Base-by-base conservation (phyloP, 306 rosid species). In the Alnus glutinosa region DNA sequence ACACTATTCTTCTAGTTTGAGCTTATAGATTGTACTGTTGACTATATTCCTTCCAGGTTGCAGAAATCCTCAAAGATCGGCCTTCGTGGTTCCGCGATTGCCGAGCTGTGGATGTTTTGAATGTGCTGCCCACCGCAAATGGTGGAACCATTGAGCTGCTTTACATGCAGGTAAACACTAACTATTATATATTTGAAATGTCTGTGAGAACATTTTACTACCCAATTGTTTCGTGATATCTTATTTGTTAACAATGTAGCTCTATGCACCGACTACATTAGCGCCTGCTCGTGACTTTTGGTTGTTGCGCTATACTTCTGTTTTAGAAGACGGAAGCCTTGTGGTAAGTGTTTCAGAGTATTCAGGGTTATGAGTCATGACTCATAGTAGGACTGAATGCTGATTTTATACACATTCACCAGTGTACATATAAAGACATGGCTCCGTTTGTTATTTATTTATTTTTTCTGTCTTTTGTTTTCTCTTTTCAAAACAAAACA, bases 131-230 rank as follows among this genome's bases (percentile, higher is more conserved):
- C 80, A 94, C 98, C 5, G 92, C 97, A 18, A 92, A 92, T 76
- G 97, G 97, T 87, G 97, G 98, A 91, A 94, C 98, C 88, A 88
- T 94, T 62, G 98, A 94, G 97, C 90, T 94, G 89, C 98, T 94
- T 79, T 94, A 94, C 80, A 90, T 94, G 98, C 98, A 94, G 97
- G 98, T 92, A 76, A 67, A 36, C 47, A 18, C 13, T 44, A 75
- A 6, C 54, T 3, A 9, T 19, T n/a, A 16, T 42, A 30, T 78
- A 3, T 66, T 70, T 69, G 12, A 63, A 18, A 28, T 55, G 48
- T 11, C 14, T 51, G 37, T 46, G 4, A 11, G 39, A 46, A 42
- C 9, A 52, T 78, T 74, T 62, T 77, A 73, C 13, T 46, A 39
- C 39, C 55, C 46, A 18, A 14, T 46, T 69, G 61, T 75, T 59